These are phyloP conservation scores for Chytriomyces sp. DNA, from an alignment of 192 early-diverging fungal species.

Conservation along the genomic window DNA sequence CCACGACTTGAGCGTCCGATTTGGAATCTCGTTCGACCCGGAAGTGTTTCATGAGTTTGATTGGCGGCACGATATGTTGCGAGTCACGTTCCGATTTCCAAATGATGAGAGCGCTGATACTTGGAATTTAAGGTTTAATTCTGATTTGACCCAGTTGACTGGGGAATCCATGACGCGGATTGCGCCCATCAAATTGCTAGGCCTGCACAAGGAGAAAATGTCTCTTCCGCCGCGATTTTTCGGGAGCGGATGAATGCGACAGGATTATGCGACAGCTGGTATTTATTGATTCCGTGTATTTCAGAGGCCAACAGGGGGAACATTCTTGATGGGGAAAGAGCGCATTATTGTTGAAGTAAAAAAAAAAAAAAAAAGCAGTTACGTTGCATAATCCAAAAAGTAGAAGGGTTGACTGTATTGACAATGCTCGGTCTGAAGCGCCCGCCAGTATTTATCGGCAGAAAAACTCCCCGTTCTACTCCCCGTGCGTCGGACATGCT, in stretches of 20 bases:
- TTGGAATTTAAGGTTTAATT: conserved; percentile 3
- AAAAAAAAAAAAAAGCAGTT: no score
- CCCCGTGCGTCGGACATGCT: neutral
- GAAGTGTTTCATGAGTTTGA: conserved; percentile 9
- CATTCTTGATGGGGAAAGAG: no score
- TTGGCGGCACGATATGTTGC: neutral
- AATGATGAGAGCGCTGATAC: neutral
- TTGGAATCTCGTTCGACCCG: conserved; percentile 9
- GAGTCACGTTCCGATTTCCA: neutral
- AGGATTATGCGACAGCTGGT: no score
- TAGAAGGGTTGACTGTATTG: no score
- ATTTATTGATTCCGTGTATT: no score
- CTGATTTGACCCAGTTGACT: conserved; percentile 13
- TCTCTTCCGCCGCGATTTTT: neutral
- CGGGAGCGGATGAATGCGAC: no score
- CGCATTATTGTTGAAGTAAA: no score
- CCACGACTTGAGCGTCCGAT: neutral
- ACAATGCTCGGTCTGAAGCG: no score
- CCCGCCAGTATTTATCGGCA: no score
- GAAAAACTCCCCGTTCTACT: no score
- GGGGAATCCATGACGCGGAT: neutral
- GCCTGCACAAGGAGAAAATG: neutral
- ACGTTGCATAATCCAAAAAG: no score
- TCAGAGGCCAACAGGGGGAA: no score
- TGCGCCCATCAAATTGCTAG: neutral